These are phyloP conservation scores for Aureobasidium subglaciale DNA, from an alignment of 2,329 filamentous ascomycete genomes.

Conservation along the genomic window DNA sequence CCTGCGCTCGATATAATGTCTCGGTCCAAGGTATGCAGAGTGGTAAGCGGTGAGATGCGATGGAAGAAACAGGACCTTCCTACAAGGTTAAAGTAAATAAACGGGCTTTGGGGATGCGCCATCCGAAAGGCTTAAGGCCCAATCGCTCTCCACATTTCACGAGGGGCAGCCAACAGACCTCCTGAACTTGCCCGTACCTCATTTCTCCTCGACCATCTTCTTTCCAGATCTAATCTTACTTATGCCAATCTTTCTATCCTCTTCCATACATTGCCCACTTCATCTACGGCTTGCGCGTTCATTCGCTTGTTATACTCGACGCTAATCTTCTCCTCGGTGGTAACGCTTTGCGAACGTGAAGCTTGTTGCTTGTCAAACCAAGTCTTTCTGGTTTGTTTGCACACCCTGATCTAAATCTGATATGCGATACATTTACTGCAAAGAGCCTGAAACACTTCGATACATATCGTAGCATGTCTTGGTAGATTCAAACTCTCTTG, in stretches of 20 bases:
- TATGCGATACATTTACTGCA: not conserved
- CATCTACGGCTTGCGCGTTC: not conserved
- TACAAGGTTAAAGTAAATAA: conserved; percentile 6
- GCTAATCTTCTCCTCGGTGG: not conserved
- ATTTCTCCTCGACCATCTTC: not conserved
- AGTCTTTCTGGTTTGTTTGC: not conserved
- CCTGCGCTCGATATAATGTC: not conserved
- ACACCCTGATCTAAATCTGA: not conserved
- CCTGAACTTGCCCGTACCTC: not conserved
- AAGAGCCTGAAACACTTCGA: not conserved
- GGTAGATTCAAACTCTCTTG: not conserved
- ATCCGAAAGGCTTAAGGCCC: not conserved
- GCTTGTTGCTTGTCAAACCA: not conserved
- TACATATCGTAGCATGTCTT: not conserved
- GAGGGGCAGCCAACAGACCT: not conserved
- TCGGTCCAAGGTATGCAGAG: not conserved
- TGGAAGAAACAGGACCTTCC: not conserved
- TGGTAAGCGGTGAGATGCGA: conserved; percentile 3
- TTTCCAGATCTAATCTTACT: not conserved
- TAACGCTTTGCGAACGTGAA: not conserved
- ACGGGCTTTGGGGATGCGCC: not conserved
- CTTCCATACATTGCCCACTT: not conserved
- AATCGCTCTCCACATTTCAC: not conserved
- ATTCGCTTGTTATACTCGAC: not conserved
- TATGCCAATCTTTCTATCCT: not conserved